Conservation (phyloP, 2,329 filamentous ascomycete species). For the Botryotinia calthae region DNA sequence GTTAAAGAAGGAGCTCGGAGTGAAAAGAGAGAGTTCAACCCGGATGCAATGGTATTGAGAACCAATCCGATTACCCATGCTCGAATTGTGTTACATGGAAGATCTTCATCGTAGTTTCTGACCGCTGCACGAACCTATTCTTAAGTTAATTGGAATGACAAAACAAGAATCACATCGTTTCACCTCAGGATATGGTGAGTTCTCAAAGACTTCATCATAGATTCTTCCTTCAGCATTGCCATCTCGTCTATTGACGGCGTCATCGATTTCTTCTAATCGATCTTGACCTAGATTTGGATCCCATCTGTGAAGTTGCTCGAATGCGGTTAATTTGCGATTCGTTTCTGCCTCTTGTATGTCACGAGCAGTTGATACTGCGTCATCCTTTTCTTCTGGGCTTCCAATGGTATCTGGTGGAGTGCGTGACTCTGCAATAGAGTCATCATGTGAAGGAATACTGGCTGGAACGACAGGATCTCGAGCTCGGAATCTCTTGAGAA, state of each 20-base stretch:
- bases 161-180: neutral
- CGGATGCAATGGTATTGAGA: constrained; percentile 27
- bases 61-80: constrained; percentile 54
- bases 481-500: constrained; percentile 1
- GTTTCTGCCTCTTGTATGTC: constrained; percentile 23
- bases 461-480: neutral
- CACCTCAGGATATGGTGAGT: constrained; percentile 26
- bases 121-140: constrained; percentile 25
- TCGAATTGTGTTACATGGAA: constrained; percentile 64
- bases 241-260: constrained; percentile 24
- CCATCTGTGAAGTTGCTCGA: constrained; percentile 26
- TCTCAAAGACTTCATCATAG: constrained; percentile 27
- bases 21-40: constrained; percentile 36
- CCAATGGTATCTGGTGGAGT: neutral
- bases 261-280: constrained; percentile 25
- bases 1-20: constrained; percentile 34
- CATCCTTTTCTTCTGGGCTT: constrained; percentile 17
- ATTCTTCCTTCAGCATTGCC: constrained; percentile 21
- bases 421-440: neutral
- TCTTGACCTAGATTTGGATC: constrained; percentile 26
- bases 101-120: constrained; percentile 53
- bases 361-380: constrained; percentile 12
- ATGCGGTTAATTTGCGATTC: constrained; percentile 23
- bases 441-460: neutral
- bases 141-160: neutral